phyloP scores from a whole-genome alignment of 208 protist species.

The Wallacemonas collosoma region DNA sequence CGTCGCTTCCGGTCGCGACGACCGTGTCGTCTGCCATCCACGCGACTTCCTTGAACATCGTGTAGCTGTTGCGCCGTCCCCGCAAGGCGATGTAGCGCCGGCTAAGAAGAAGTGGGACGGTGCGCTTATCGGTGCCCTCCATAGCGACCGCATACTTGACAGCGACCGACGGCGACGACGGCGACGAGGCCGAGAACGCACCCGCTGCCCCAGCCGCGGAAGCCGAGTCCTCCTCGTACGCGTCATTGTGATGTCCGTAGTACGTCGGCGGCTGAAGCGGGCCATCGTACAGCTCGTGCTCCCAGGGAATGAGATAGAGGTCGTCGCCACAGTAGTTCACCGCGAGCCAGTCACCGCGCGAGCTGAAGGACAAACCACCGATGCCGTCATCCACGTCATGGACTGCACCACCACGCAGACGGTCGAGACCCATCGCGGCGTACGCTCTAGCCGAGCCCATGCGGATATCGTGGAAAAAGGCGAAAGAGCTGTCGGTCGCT shows the following conservation, averaged over 20 bases:
- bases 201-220: neutral
- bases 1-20: constrained; percentile 53
- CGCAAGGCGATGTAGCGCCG: constrained; percentile 16
- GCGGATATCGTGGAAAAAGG: constrained; percentile 59
- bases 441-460: constrained; percentile 36
- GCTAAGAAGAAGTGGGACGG: constrained; percentile 17
- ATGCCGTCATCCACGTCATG: constrained; percentile 20
- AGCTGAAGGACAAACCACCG: constrained; percentile 48
- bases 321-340: constrained; percentile 47
- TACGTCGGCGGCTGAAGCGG: neutral
- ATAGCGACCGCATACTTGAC: constrained; percentile 7
- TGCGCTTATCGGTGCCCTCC: neutral
- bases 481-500: constrained; percentile 36
- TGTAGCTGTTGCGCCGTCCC: constrained; percentile 37
- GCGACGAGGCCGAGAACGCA: neutral
- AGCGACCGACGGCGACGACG: neutral
- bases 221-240: neutral
- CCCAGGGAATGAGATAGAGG: constrained; percentile 44
- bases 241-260: neutral
- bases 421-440: constrained; percentile 25
- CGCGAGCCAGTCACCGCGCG: constrained; percentile 41
- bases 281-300: constrained; percentile 13
- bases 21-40: constrained; percentile 54
- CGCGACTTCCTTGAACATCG: constrained; percentile 64
- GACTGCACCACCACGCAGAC: neutral